Evolutionary conservation across 2,329 filamentous ascomycete species (phyloP), one percentile per base, ranked within the genome.

Genomic region (Aureobasidium vineae): DNA sequence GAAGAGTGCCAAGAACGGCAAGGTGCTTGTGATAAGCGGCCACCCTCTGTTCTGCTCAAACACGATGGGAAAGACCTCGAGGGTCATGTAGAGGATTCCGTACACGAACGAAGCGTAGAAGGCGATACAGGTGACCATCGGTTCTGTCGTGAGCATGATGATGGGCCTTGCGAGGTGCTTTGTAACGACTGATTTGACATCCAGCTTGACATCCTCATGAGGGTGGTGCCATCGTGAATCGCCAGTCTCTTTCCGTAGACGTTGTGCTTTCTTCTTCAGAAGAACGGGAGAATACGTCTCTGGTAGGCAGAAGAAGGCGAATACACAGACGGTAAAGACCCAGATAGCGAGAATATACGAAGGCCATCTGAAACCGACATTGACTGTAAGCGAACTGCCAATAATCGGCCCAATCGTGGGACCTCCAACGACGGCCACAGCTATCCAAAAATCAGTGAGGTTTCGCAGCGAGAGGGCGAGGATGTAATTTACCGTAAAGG

Each of bases 11-110:
- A 82, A 68, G 69, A 83, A 82, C 0, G 82, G 81, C 1, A 83
- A 70, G 0, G 78, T 79, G 2, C 78, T 79, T 1, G 81, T 72
- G 2, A 81, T 77, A 0, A 74, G 69, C 11, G 71, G 73, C 76
- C 78, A 83, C 16, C 76, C 76, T 13, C 81, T 77, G n/a, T 77
- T 61, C 66, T 81, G 74, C 36, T 73, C 63, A 64, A 80, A 84
- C 15, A 80, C 79, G 60, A 83, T 80, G 0, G 81, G 81, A 57
- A 82, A 82, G 1, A 81, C 76, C 61, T 81, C 78, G 0, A 84
- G 75, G 0, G 77, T 78, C 53, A 83, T 74, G 70, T 82, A 83
- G 21, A 83, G 74, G 3, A 83, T 71, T 3, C 75, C 76, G 66
- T 82, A 84, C 28, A 81, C 77, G 67, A 82, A 82, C 0, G 79